Evolutionary conservation across 805 yeast species (phyloP).

Genomic region (Kuraishia borneana): DNA sequence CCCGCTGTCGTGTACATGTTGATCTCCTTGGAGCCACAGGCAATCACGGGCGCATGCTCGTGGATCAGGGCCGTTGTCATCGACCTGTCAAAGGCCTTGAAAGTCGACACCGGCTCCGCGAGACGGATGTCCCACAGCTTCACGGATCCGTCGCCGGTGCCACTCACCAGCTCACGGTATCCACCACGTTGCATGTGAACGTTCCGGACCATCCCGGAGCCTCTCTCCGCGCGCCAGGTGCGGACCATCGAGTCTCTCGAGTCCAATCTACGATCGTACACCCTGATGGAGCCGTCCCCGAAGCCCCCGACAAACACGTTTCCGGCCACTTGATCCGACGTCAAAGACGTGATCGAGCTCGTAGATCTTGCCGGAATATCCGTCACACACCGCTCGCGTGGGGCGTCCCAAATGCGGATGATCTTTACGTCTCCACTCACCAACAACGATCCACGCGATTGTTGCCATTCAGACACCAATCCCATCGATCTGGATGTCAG

Average conservation of each 20-base stretch:
- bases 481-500: constrained; percentile 78
- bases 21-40: constrained; percentile 73
- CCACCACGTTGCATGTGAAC: constrained; percentile 98
- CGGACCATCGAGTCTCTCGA: constrained; percentile 78
- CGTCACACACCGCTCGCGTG: constrained; percentile 73
- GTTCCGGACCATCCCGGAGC: constrained; percentile 42
- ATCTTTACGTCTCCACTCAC: constrained; percentile 94
- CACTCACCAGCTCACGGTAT: constrained; percentile 77
- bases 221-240: constrained; percentile 45
- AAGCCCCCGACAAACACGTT: constrained; percentile 85
- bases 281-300: constrained; percentile 80
- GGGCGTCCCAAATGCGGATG: constrained; percentile 93
- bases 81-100: constrained; percentile 37
- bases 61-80: constrained; percentile 73
- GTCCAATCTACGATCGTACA: constrained; percentile 82
- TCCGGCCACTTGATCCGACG: constrained; percentile 95
- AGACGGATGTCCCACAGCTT: constrained; percentile 85
- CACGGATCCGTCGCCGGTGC: constrained; percentile 70
- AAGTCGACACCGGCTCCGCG: constrained; percentile 58
- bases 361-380: constrained; percentile 91
- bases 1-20: constrained; percentile 85
- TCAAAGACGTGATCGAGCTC: constrained; percentile 75
- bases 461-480: constrained; percentile 91
- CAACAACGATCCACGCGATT: constrained; percentile 78
- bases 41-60: constrained; percentile 93